Conservation (phyloP, 306 rosid genomes). For the Castanea sativa region DNA sequence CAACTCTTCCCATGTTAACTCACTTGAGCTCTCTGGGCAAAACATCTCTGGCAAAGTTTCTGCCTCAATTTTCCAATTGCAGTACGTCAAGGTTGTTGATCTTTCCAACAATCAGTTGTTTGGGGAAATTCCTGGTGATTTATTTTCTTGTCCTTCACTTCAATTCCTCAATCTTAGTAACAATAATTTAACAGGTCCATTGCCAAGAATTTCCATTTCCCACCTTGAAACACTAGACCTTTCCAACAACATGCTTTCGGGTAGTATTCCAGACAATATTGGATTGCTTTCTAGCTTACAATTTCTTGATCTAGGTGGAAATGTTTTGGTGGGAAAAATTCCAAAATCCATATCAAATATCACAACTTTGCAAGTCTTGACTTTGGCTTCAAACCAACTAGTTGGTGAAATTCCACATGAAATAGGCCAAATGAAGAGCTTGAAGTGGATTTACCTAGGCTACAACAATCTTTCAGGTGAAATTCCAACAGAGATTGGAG, state of each 20-base stretch:
- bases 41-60: constrained; percentile 63
- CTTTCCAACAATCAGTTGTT: constrained; percentile 72
- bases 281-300: constrained; percentile 50
- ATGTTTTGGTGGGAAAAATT: constrained; percentile 57
- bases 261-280: constrained; percentile 52
- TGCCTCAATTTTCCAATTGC: constrained; percentile 49
- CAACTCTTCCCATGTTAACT: constrained; percentile 36
- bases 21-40: constrained; percentile 50
- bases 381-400: constrained; percentile 82
- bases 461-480: constrained; percentile 83
- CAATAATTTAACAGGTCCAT: constrained; percentile 74
- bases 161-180: constrained; percentile 73
- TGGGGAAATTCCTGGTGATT: constrained; percentile 33
- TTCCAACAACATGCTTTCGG: constrained; percentile 89
- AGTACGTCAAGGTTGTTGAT: constrained; percentile 44
- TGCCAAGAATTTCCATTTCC: constrained; percentile 46
- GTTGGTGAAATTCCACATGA: constrained; percentile 57
- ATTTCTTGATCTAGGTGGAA: constrained; percentile 87
- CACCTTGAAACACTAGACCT: constrained; percentile 61
- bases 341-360: constrained; percentile 63
- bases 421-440: constrained; percentile 49
- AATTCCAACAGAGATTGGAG: constrained; percentile 69
- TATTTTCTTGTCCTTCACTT: constrained; percentile 32
- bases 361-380: constrained; percentile 51
- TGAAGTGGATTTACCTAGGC: constrained; percentile 81